Percentiles rank a stretch among this genome's conserved stretches.
These are phyloP conservation scores for Trichoderma sp. DNA, from an alignment of 2,329 filamentous ascomycete species.

Conservation along the genomic window DNA sequence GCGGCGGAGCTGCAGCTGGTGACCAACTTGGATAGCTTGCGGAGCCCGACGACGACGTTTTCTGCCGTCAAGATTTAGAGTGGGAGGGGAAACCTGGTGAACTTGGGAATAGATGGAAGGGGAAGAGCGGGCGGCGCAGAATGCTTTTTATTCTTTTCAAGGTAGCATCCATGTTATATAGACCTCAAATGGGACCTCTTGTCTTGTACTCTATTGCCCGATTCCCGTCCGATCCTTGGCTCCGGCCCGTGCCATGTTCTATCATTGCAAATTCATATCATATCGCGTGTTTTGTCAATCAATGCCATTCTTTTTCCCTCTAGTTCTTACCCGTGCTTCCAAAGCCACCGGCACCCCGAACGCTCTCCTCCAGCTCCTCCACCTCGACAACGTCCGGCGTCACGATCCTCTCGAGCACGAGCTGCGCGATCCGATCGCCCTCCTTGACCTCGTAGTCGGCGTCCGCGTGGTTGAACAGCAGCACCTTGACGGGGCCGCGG, in stretches of 20 bases:
- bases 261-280: constrained; percentile 1
- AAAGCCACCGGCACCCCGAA: constrained; percentile 86
- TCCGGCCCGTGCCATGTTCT: background rate
- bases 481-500: constrained; percentile 87
- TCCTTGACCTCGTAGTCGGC: constrained; percentile 77
- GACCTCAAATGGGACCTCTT: background rate
- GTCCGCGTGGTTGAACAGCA: constrained; percentile 91
- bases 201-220: background rate
- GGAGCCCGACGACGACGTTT: constrained; percentile 66
- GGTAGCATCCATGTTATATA: constrained; percentile 7
- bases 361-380: constrained; percentile 83
- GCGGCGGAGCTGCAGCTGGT: constrained; percentile 88
- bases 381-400: constrained; percentile 93
- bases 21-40: constrained; percentile 69
- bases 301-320: background rate
- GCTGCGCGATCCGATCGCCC: constrained; percentile 90
- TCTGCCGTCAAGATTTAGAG: constrained; percentile 55
- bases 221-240: background rate
- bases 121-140: constrained; percentile 1
- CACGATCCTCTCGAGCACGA: constrained; percentile 91
- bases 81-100: background rate
- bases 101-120: background rate
- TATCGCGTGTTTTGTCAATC: background rate
- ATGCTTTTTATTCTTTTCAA: background rate
- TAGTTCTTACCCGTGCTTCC: constrained; percentile 71